These are phyloP conservation scores for Russula compacta DNA, from an alignment of 768 basidiomycete species.

Conservation along the genomic window DNA sequence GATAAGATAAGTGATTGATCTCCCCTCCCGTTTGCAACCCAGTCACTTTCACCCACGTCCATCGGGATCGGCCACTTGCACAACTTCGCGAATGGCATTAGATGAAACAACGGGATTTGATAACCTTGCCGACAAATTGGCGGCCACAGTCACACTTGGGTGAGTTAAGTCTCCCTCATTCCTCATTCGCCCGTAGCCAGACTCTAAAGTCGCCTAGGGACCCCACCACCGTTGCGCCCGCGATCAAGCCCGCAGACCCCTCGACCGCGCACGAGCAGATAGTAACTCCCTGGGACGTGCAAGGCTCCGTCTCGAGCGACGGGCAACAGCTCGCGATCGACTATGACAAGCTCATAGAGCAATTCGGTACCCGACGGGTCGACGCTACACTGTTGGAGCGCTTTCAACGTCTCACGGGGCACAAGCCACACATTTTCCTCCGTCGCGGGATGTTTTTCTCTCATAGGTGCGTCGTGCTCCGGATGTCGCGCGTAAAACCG, in stretches of 20 bases:
- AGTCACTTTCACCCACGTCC: neutral
- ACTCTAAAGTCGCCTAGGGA: neutral
- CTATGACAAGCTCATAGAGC: slow-evolving; percentile 89
- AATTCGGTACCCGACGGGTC: slow-evolving; percentile 86
- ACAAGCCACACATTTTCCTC: slow-evolving; percentile 78
- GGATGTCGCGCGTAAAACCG: neutral
- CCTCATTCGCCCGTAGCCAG: too few species aligned
- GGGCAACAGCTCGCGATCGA: slow-evolving; percentile 92
- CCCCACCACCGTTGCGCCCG: slow-evolving; percentile 8
- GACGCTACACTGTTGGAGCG: slow-evolving; percentile 70
- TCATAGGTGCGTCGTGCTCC: slow-evolving; percentile 57
- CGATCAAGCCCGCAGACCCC: slow-evolving; percentile 28
- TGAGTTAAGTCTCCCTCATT: neutral
- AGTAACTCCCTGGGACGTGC: slow-evolving; percentile 97
- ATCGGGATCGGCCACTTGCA: neutral
- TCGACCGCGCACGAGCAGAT: slow-evolving; percentile 50
- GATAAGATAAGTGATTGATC: too few species aligned
- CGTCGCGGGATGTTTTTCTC: slow-evolving; percentile 96
- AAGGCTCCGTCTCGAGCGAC: slow-evolving; percentile 78
- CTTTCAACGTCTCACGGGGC: slow-evolving; percentile 87
- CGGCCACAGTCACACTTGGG: neutral
- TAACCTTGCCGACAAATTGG: neutral
- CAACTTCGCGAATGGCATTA: neutral
- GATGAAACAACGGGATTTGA: neutral
- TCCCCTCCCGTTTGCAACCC: neutral